These are phyloP conservation scores for Carnegiea gigantea DNA, from an alignment of 179 eudicot species.

Conservation along the genomic window DNA sequence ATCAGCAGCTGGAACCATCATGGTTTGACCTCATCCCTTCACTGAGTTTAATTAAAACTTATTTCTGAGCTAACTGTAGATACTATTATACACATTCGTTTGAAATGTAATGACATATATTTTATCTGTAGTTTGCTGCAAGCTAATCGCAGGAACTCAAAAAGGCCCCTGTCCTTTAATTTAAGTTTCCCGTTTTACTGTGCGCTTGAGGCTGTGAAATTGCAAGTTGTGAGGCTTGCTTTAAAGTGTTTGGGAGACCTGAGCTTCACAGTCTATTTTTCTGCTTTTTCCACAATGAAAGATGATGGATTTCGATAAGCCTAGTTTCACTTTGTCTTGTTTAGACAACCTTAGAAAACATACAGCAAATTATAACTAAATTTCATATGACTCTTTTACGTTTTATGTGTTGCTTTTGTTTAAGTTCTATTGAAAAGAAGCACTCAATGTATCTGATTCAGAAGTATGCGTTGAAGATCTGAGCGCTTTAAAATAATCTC, in stretches of 20 bases:
- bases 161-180: background rate
- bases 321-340: background rate
- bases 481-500: too few species aligned
- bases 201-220: background rate
- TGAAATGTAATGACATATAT: background rate
- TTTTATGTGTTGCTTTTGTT: background rate
- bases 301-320: background rate
- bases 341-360: background rate
- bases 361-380: background rate
- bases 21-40: slow-evolving; percentile 49
- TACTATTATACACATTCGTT: background rate
- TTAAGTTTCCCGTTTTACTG: background rate
- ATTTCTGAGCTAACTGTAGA: background rate
- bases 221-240: background rate
- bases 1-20: slow-evolving; percentile 91
- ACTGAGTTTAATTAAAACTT: background rate
- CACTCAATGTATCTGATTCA: too few species aligned
- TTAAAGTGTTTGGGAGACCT: background rate
- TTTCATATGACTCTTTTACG: background rate
- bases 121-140: background rate
- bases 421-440: background rate
- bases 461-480: background rate
- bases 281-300: background rate
- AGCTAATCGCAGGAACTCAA: background rate
- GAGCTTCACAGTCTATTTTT: background rate